Conservation (phyloP, 1,139 yeast genomes). For the Sugiyamaella neomexicana region DNA sequence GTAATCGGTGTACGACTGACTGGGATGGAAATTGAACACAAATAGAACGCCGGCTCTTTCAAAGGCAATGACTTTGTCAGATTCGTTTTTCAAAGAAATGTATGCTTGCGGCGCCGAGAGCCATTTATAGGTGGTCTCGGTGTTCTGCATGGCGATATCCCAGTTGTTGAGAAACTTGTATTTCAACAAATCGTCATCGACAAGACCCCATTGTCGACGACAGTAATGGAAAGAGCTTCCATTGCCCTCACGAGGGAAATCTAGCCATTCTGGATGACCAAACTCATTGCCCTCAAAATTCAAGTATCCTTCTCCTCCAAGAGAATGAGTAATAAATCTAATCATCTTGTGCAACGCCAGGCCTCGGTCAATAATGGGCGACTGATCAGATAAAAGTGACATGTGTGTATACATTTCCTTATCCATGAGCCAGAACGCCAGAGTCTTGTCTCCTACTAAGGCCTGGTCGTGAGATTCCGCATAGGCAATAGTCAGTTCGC, state of each 20-base stretch:
- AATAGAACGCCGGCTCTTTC: slow-evolving; percentile 86
- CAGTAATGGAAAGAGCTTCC: slow-evolving; percentile 89
- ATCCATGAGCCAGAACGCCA: slow-evolving; percentile 98
- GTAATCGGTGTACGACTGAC: slow-evolving; percentile 79
- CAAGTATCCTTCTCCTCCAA: slow-evolving; percentile 95
- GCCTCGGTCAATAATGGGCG: slow-evolving; percentile 84
- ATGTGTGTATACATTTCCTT: slow-evolving; percentile 97
- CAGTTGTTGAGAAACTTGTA: slow-evolving; percentile 75
- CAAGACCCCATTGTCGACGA: slow-evolving; percentile 86
- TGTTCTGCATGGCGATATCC: slow-evolving; percentile 79
- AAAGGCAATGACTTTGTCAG: slow-evolving; percentile 82
- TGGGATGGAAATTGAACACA: slow-evolving; percentile 86
- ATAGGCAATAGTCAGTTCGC: slow-evolving; percentile 87
- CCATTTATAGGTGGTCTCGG: slow-evolving; percentile 71
- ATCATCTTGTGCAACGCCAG: slow-evolving; percentile 87
- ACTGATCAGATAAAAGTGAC: slow-evolving; percentile 71
- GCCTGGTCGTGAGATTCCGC: slow-evolving; percentile 98
- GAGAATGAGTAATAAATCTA: slow-evolving; percentile 76
- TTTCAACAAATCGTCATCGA: slow-evolving; percentile 74
- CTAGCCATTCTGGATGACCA: slow-evolving; percentile 99
- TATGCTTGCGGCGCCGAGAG: slow-evolving; percentile 78
- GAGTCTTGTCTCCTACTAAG: slow-evolving; percentile 91
- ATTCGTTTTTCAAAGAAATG: slow-evolving; percentile 82
- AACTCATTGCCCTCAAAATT: slow-evolving; percentile 98
- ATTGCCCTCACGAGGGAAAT: slow-evolving; percentile 91